Percentiles rank a stretch among this genome's conserved stretches.
Evolutionary conservation across 176 grass and related monocot genomes (phyloP).

Genomic region (Dactylis glomerata): DNA sequence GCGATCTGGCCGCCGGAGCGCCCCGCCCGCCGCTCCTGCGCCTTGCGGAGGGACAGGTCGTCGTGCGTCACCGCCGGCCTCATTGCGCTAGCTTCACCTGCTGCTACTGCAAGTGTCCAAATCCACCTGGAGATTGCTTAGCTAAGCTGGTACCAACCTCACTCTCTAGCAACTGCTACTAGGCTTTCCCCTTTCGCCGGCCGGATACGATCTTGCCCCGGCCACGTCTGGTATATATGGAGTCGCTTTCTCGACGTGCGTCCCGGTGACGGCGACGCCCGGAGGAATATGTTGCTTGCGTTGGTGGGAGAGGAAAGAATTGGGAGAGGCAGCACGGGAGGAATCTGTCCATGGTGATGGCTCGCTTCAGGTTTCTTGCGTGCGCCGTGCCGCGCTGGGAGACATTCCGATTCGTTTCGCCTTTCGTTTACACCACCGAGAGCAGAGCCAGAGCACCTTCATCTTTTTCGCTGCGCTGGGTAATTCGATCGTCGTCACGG

Average conservation of each 20-base stretch:
- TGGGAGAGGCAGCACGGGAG: conserved; percentile 49
- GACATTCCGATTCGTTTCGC: conserved; percentile 46
- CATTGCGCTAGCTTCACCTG: not conserved
- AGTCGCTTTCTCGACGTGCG: not conserved
- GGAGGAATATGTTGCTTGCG: conserved; percentile 32
- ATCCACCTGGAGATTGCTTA: not conserved
- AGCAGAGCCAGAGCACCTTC: not conserved
- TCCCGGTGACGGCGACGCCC: not conserved
- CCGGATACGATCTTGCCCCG: not conserved
- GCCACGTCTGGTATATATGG: conserved; percentile 18
- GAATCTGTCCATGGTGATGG: conserved; percentile 40
- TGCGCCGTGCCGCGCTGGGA: conserved; percentile 27
- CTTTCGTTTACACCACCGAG: not conserved
- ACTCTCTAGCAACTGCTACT: not conserved
- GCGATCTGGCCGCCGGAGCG: conserved; percentile 47
- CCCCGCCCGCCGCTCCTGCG: conserved; percentile 36
- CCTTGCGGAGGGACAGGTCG: conserved; percentile 60
- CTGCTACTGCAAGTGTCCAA: not conserved
- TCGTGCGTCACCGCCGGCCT: conserved; percentile 76
- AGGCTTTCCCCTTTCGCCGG: not conserved
- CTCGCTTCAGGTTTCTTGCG: not conserved
- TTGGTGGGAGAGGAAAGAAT: conserved; percentile 35
- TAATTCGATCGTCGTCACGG: not conserved
- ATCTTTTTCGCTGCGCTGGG: not conserved
- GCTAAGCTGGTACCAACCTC: not conserved